These are phyloP conservation scores for Aspergillus heteromorphus DNA, from an alignment of 495 filamentous ascomycete genomes.

Conservation along the genomic window DNA sequence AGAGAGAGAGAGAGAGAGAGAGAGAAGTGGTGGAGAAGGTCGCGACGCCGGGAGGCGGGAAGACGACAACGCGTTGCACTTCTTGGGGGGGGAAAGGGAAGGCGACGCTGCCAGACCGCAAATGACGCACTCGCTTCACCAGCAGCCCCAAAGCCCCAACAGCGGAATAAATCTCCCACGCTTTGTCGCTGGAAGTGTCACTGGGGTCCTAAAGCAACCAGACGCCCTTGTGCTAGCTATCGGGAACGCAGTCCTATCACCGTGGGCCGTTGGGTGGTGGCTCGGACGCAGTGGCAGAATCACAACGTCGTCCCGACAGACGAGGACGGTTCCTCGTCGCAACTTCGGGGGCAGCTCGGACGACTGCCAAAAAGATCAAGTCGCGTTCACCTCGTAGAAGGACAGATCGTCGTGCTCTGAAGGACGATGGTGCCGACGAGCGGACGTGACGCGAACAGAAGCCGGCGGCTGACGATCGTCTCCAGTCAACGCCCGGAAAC, in stretches of 20 bases:
- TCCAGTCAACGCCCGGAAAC: constrained; percentile 1
- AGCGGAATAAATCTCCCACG: background rate
- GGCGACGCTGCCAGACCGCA: constrained; percentile 14
- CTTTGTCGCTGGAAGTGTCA: background rate
- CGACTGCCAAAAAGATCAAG: background rate
- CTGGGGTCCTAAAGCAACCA: background rate
- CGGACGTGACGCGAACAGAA: constrained; percentile 7
- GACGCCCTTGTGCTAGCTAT: background rate
- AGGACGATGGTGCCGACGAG: constrained; percentile 1
- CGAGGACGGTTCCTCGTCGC: background rate
- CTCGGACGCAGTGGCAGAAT: background rate
- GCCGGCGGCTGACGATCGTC: constrained; percentile 5
- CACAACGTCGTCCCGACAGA: background rate
- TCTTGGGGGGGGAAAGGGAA: constrained; percentile 18
- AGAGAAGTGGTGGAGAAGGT: constrained; percentile 40
- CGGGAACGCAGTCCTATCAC: background rate
- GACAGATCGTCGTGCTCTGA: background rate
- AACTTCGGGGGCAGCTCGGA: background rate
- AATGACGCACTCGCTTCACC: constrained; percentile 24
- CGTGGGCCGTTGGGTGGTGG: background rate
- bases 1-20: constrained; percentile 1
- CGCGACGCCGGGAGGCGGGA: constrained; percentile 36
- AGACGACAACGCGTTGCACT: constrained; percentile 37
- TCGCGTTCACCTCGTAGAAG: background rate
- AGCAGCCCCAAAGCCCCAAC: background rate